Base-by-base conservation (phyloP, 768 basidiomycete genomes). In the Amanita thiersii region DNA sequence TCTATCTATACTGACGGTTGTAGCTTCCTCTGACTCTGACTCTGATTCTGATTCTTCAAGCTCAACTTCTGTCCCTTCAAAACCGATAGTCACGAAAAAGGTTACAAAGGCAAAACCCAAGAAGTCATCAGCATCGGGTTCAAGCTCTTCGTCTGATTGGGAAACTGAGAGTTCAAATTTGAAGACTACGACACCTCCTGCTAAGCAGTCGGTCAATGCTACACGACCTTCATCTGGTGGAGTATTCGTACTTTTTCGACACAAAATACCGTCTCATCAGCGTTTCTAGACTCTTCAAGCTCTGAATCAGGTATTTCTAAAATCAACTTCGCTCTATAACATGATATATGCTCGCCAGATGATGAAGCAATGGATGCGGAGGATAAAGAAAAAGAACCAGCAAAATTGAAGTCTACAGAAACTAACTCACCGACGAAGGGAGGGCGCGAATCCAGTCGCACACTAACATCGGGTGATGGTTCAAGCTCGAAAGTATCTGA, bases 361-460 rank as follows among this genome's bases (percentile, higher is more conserved):
- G 62, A 68, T 32, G 61, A 68, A 48, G 64, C 62, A 10, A 66
- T 60, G 39, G 60, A 66, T 44, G 44, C 57, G 21, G 49, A 43
- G 7, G 39, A 45, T 52, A 34, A 31, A 35, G 19, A 46, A 47
- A 50, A 36, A 38, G 18, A 50, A 33, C 53, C 52, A 26, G 41
- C 48, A 37, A 46, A 43, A 28, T n/a, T 21, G 19, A 45, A 47
- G 10, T 50, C 44, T 30, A 44, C 47, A 40, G 50, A 53, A 38
- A 9, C 41, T 5, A 20, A 45, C 9, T 42, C 45, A 26, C 17
- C 43, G 1, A 48, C 48, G 23, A 40, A 24, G 37, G 15, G 43
- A 14, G 54, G 56, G 15, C 60, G 63, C 37, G 66, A 63, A 36
- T 64, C 67, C 2, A 71, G 68, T 47, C 56, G 39, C 18, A 72